These are phyloP conservation scores for Globisporangium abappressorium DNA, from an alignment of 352 stramenopile genomes.

Conservation along the genomic window DNA sequence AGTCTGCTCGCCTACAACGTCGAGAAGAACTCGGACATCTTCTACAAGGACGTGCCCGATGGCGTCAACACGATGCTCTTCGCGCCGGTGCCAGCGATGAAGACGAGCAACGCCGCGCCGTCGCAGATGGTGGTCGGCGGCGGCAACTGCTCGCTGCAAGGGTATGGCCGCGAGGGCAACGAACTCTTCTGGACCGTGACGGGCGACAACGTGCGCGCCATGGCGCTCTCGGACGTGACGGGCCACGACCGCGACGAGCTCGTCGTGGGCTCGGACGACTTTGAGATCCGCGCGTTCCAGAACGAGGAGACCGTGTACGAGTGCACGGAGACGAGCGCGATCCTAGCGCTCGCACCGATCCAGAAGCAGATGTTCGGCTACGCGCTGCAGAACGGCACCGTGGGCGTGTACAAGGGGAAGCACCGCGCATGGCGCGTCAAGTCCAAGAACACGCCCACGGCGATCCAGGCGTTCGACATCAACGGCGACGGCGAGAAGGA, in stretches of 20 bases:
- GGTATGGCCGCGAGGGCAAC: slow-evolving; percentile 73
- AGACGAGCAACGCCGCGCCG: slow-evolving; percentile 24
- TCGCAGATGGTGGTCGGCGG: slow-evolving; percentile 86
- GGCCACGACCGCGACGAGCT: slow-evolving; percentile 72
- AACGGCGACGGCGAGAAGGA: slow-evolving; percentile 88
- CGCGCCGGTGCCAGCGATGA: slow-evolving; percentile 40
- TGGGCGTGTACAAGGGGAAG: slow-evolving; percentile 91
- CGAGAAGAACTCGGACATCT: slow-evolving; percentile 93
- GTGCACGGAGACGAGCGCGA: slow-evolving; percentile 80
- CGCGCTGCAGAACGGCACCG: slow-evolving; percentile 88
- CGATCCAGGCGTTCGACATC: slow-evolving; percentile 88
- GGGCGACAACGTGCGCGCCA: slow-evolving; percentile 86
- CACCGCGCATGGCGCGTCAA: slow-evolving; percentile 90
- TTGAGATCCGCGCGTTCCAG: slow-evolving; percentile 88
- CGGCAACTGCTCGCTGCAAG: slow-evolving; percentile 91
- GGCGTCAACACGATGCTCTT: slow-evolving; percentile 85
- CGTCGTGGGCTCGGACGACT: slow-evolving; percentile 90
- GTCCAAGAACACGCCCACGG: slow-evolving; percentile 82
- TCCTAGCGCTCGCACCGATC: slow-evolving; percentile 75
- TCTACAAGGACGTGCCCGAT: slow-evolving; percentile 90
- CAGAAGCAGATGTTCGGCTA: slow-evolving; percentile 81
- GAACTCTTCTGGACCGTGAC: slow-evolving; percentile 92
- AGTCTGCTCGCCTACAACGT: slow-evolving; percentile 92
- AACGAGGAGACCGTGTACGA: slow-evolving; percentile 88
- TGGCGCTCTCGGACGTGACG: slow-evolving; percentile 74